phyloP scores from a whole-genome alignment of 2,329 filamentous ascomycete genomes.

The Emergomyces orientalis region DNA sequence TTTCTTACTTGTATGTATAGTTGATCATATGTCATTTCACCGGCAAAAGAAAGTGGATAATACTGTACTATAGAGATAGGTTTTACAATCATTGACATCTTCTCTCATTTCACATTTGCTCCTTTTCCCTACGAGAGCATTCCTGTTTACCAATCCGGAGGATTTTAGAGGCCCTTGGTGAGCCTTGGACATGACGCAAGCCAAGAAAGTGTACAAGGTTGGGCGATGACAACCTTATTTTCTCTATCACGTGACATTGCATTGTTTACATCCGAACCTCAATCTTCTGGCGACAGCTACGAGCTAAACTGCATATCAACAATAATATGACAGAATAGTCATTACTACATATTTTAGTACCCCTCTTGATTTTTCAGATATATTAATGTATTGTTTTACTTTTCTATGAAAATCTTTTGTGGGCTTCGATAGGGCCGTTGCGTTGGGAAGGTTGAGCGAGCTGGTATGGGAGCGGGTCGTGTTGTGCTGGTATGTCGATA shows the following conservation, averaged over 20 bases:
- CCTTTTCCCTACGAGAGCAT: too few relatives aligned
- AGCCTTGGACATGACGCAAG: too few relatives aligned
- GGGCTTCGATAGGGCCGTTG: neutral
- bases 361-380: neutral
- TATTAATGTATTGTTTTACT: neutral
- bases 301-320: neutral
- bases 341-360: neutral
- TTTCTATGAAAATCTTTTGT: neutral
- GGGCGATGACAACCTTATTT: too few relatives aligned
- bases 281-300: neutral
- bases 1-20: constrained; percentile 18
- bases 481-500: neutral
- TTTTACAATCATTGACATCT: neutral
- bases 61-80: constrained; percentile 3
- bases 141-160: too few relatives aligned
- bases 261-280: constrained; percentile 4
- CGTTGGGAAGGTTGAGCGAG: neutral
- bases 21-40: constrained; percentile 1
- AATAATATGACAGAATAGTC: neutral
- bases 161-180: too few relatives aligned
- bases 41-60: neutral
- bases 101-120: neutral
- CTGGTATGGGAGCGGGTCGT: neutral
- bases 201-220: too few relatives aligned
- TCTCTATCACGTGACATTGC: neutral